Base-by-base conservation (phyloP, 2,329 filamentous ascomycete species). In the Fusarium sp. region DNA sequence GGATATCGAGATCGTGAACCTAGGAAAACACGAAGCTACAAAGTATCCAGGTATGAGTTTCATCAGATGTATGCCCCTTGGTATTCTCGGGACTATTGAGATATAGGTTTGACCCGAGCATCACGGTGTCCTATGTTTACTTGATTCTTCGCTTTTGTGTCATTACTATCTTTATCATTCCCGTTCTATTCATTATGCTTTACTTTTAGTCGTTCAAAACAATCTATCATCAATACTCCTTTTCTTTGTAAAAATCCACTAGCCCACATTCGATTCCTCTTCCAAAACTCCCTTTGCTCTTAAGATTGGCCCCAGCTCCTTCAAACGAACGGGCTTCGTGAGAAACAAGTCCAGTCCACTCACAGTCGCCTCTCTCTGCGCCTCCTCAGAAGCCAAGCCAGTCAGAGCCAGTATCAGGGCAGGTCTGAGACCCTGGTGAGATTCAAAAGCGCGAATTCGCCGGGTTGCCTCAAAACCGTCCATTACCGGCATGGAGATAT, bases 401-500 rank as follows among this genome's bases (percentile, higher is more conserved):
- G 85, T 86, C 1, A 88, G 74, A 0, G 84, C 85, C 26, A 88
- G 82, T 21, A 88, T 81, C 4, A 79, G 76, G 2, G 80, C 79
- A 1, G 81, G 81, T 1, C 75, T 62, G 0, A 85, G 69, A 0
- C 77, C 75, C 7, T 78, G 71, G 1, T 82, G 76, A 5, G 77
- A 74, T 68, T 88, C 86, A 32, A 83, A 77, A 2, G 79, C 77
- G 1, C 85, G 79, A 15, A 87, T 86, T n/a, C 77, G 76, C 2
- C 81, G 75, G 2, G 84, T 86, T 0, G 83, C 81, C 17, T 83
- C 82, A 4, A 86, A 79, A 0, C 84, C 84, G 61, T 88, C 82
- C 70, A 88, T 83, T 4, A 87, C 74, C 0, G 86, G 86, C 86
- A 88, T 88, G 53, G 81, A 86, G 2, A 87, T 82, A 64, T 88